Conservation (phyloP, 768 basidiomycete genomes). For the Macrolepiota fuliginosa region DNA sequence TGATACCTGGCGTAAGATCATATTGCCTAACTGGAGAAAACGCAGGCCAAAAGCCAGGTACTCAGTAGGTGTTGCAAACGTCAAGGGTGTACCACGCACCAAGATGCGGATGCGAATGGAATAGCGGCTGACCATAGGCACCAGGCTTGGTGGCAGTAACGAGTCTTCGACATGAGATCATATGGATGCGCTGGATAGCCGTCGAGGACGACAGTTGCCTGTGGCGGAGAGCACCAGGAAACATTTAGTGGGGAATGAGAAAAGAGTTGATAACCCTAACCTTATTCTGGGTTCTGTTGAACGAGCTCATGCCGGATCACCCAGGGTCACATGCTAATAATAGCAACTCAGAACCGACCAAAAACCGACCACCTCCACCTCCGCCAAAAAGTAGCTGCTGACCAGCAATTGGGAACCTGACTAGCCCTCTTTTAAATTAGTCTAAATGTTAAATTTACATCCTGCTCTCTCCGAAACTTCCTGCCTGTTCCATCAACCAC, state of each 20-base stretch:
- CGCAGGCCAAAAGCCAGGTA: neutral
- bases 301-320: neutral
- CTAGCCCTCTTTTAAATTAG: neutral
- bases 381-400: neutral
- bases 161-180: neutral
- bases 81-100: conserved; percentile 32
- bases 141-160: conserved; percentile 57
- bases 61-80: neutral
- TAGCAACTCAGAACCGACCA: neutral
- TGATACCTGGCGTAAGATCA: conserved; percentile 84
- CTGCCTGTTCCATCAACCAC: neutral
- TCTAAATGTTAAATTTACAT: neutral
- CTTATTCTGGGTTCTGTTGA: conserved; percentile 3
- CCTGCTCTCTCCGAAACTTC: neutral
- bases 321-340: too few species aligned
- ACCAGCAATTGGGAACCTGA: neutral
- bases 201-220: neutral
- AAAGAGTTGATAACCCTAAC: conserved; percentile 9
- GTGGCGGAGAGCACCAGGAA: neutral
- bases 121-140: conserved; percentile 75
- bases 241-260: neutral
- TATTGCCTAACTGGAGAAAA: conserved; percentile 44
- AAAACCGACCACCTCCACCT: neutral
- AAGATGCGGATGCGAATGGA: conserved; percentile 80
- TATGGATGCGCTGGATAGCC: neutral